Conservation (phyloP, 306 rosid genomes). For the Quercus parvula region DNA sequence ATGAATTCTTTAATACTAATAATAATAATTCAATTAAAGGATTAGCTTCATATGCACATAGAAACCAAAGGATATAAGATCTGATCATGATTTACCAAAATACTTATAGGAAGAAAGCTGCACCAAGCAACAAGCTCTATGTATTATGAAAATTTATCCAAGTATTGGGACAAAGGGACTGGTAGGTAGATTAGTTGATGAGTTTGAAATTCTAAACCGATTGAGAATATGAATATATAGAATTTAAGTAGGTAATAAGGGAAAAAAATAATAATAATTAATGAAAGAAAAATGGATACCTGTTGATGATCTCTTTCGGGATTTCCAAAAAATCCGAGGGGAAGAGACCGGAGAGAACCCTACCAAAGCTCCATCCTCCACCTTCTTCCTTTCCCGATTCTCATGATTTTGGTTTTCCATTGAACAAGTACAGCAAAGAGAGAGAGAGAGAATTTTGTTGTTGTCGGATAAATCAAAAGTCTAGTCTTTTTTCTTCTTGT, state of each 20-base stretch:
- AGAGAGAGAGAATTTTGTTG: neutral
- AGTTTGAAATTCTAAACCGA: no score
- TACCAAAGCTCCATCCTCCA: conserved; percentile 49
- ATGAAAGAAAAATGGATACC: conserved; percentile 33
- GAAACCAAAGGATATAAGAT: neutral
- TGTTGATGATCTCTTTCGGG: conserved; percentile 61
- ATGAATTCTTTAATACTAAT: neutral
- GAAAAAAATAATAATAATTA: no score
- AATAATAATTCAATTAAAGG: neutral
- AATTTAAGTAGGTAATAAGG: no score
- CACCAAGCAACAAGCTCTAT: no score
- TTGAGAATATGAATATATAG: no score
- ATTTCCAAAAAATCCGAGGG: conserved; percentile 75
- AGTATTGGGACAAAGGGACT: no score
- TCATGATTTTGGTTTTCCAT: conserved; percentile 40
- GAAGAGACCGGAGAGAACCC: conserved; percentile 70
- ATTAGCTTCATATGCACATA: neutral
- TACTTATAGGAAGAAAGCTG: no score
- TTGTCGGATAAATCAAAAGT: neutral
- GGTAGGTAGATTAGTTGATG: no score
- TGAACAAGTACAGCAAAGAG: neutral
- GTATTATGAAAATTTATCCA: no score
- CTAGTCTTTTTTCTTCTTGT: neutral
- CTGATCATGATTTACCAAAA: neutral
- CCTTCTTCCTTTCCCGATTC: conserved; percentile 29